phyloP scores from a whole-genome alignment of 2,329 filamentous ascomycete species.

The Paracamarosporium sp. region DNA sequence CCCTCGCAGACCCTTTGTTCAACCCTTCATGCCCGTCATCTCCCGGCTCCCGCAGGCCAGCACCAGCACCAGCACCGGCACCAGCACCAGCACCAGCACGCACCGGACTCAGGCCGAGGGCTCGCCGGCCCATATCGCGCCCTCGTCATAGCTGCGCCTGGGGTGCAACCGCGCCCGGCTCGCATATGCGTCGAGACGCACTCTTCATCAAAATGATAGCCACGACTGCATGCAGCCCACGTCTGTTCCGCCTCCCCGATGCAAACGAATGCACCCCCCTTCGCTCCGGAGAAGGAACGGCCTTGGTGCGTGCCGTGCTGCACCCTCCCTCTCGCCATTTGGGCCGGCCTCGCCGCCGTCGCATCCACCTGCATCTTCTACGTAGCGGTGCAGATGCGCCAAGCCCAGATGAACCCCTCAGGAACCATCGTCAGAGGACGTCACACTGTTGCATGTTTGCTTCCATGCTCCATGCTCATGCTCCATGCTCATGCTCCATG shows the following conservation, averaged over 20 bases:
- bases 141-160: constrained; percentile 29
- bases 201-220: constrained; percentile 17
- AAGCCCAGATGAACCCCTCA: constrained; percentile 15
- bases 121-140: constrained; percentile 27
- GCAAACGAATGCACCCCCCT: constrained; percentile 25
- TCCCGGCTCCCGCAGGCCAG: constrained; percentile 43
- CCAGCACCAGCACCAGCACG: constrained; percentile 39
- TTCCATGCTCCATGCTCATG: neutral
- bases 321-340: constrained; percentile 12
- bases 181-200: constrained; percentile 8
- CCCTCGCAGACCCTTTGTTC: constrained; percentile 36
- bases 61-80: constrained; percentile 36
- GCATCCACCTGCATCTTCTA: constrained; percentile 3
- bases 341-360: constrained; percentile 19
- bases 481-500: constrained; percentile 10
- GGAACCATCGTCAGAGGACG: constrained; percentile 3
- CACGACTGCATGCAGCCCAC: constrained; percentile 27
- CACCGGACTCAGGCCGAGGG: constrained; percentile 35
- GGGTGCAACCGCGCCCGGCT: constrained; percentile 14
- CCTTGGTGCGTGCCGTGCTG: constrained; percentile 22
- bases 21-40: constrained; percentile 49
- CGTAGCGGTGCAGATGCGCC: constrained; percentile 21
- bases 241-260: constrained; percentile 37
- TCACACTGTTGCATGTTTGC: neutral
- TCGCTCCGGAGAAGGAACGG: constrained; percentile 19